Evolutionary conservation across 1,139 yeast genomes (phyloP).

Genomic region (Scheffersomyces parashehatae): DNA sequence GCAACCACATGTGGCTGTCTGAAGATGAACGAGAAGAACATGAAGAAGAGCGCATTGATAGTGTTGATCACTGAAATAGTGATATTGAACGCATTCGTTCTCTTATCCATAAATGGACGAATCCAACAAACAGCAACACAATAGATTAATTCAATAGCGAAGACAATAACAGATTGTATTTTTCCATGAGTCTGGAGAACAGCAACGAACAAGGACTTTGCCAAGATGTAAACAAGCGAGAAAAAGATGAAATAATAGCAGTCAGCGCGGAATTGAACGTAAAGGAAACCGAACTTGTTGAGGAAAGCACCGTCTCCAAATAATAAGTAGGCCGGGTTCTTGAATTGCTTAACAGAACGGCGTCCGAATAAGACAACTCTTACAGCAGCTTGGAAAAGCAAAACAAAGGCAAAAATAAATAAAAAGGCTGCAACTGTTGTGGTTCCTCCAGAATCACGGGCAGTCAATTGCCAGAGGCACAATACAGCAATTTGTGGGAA

Average conservation of each 20-base stretch:
- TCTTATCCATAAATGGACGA: conserved; percentile 91
- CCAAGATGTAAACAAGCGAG: conserved; percentile 61
- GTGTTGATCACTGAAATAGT: conserved; percentile 78
- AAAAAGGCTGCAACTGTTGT: conserved; percentile 76
- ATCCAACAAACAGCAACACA: conserved; percentile 63
- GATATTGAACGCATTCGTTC: conserved; percentile 90
- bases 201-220: conserved; percentile 84
- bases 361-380: conserved; percentile 74
- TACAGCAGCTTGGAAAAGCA: conserved; percentile 71
- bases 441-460: conserved; percentile 80
- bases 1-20: conserved; percentile 83
- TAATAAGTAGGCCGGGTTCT: conserved; percentile 89
- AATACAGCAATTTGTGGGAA: conserved; percentile 84
- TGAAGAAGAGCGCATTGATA: conserved; percentile 79
- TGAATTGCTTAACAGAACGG: conserved; percentile 67
- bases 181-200: conserved; percentile 79
- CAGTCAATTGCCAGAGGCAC: conserved; percentile 87
- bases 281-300: conserved; percentile 89
- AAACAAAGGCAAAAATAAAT: conserved; percentile 53
- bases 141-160: conserved; percentile 71
- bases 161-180: conserved; percentile 75
- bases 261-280: conserved; percentile 88
- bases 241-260: conserved; percentile 79
- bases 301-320: conserved; percentile 81
- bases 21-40: conserved; percentile 86